Percentiles rank a stretch among this genome's conserved stretches.
phyloP scores from a whole-genome alignment of 176 grass and related monocot species.

The Oryza glaberrima region DNA sequence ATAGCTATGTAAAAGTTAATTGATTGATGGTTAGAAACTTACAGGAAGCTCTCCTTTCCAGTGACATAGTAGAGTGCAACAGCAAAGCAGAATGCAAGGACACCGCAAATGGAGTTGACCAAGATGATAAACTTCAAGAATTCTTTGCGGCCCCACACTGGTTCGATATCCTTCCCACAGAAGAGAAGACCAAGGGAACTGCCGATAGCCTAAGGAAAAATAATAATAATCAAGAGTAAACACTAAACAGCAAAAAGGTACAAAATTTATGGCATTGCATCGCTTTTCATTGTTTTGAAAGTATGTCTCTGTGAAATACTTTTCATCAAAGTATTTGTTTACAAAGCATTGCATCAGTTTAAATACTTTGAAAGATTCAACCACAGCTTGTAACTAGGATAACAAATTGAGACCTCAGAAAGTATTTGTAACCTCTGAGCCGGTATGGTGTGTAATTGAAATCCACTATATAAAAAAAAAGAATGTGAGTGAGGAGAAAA shows the following conservation, averaged over 20 bases:
- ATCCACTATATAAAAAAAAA: not conserved
- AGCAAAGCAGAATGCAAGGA: conserved; percentile 83
- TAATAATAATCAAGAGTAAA: not conserved
- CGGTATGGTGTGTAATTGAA: not conserved
- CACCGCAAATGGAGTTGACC: conserved; percentile 78
- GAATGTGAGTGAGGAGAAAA: not conserved
- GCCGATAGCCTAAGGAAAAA: conserved; percentile 67
- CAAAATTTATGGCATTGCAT: not conserved
- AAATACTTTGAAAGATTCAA: not conserved
- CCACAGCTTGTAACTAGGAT: not conserved
- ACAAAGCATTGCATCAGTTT: no score
- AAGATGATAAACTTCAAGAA: conserved; percentile 94
- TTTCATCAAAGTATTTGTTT: no score
- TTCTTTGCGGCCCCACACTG: conserved; percentile 94
- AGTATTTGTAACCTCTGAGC: not conserved
- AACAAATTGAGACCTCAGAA: not conserved
- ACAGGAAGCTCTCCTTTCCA: conserved; percentile 95
- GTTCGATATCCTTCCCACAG: conserved; percentile 88
- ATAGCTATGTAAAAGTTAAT: not conserved
- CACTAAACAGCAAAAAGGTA: not conserved
- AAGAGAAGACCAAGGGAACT: conserved; percentile 95
- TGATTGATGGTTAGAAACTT: conserved; percentile 38
- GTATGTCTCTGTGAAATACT: no score
- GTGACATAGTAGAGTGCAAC: conserved; percentile 91
- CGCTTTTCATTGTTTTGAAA: not conserved